Evolutionary conservation across 1,139 yeast species (phyloP), one percentile per base, ranked within the genome.

Genomic region (Lodderomyces oxycetoniae): DNA sequence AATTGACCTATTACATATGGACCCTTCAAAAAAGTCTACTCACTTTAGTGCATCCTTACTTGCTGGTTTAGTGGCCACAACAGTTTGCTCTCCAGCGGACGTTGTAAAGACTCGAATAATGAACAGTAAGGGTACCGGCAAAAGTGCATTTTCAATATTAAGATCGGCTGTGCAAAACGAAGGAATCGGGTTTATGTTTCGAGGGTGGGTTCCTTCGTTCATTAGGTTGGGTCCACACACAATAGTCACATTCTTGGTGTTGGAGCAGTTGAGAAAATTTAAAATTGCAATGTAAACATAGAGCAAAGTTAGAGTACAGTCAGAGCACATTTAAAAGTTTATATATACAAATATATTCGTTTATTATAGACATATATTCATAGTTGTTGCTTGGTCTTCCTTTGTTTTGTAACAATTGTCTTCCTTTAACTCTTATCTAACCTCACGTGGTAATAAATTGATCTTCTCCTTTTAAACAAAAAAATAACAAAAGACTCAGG

Each of bases 191-290:
- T 86, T 86, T 59, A 77, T 85, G 79, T 86, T 86, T 57, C 70
- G 95, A 57, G 95, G 95, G 16, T 87, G 95, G 95, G 62, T 83
- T 28, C 95, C 95, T 21, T 79, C 93, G 19, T 87, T 87, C 54
- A 74, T 86, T 7, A 76, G 95, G 53, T 67, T 87, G 42, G 95
- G 95, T 0, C 95, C 95, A 20, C 94, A 86, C 48, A 87, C 96
- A 0, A 84, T 87, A 43, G 77, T 87, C 21, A 87, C 94, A 1
- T 86, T 87, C 59, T 61, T 86, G 45, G 93, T 79, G 2, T 71
- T 85, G 43, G 94, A 85, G 55, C 89, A 84, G 55, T 67, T 85
- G 48, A 75, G 85, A 56, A 74, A 74, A 49, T 70, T 57, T 48
- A 67, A 55, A 48, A 44, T 78, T 34, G 85, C 83, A 14, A 65